Percentiles rank a stretch among this genome's conserved stretches.
Conservation (phyloP, 192 early-diverging fungal species). For the Rhizoclosmatium sp. region DNA sequence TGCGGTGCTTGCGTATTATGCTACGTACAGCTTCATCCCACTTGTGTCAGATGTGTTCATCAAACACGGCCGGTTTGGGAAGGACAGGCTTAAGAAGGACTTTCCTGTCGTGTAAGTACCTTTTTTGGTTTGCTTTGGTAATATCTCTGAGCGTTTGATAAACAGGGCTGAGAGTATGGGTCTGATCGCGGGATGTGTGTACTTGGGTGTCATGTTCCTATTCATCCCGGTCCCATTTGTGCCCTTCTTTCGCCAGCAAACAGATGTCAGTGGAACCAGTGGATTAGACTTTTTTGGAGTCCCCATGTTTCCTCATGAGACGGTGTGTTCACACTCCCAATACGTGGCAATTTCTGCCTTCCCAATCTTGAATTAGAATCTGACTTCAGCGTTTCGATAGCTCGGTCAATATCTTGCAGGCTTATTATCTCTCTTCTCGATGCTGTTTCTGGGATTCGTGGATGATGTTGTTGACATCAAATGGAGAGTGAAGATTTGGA, state of each 20-base stretch:
- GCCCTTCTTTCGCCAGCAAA: slow-evolving; percentile 68
- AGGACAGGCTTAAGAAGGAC: slow-evolving; percentile 79
- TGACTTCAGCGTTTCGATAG: slow-evolving; percentile 40
- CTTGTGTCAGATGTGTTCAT: slow-evolving; percentile 74
- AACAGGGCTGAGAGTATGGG: slow-evolving; percentile 96
- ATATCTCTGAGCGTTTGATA: not conserved
- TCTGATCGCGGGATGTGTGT: slow-evolving; percentile 85
- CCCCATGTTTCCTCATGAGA: slow-evolving; percentile 74
- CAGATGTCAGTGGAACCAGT: slow-evolving; percentile 26
- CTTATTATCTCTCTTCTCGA: slow-evolving; percentile 89
- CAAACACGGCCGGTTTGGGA: slow-evolving; percentile 77
- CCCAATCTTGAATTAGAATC: not conserved
- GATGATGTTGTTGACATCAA: slow-evolving; percentile 97
- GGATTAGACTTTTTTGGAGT: slow-evolving; percentile 46
- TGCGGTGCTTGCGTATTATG: slow-evolving; percentile 72
- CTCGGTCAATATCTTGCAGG: slow-evolving; percentile 93
- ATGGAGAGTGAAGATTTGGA: slow-evolving; percentile 95
- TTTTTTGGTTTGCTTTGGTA: not conserved
- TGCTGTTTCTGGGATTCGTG: slow-evolving; percentile 98
- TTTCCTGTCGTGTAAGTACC: slow-evolving; percentile 74
- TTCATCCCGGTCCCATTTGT: slow-evolving; percentile 97
- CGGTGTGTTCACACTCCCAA: slow-evolving; percentile 52
- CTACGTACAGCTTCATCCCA: slow-evolving; percentile 77
- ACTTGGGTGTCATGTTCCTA: slow-evolving; percentile 85
- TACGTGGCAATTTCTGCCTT: slow-evolving; percentile 1